Base-by-base conservation (phyloP, 192 early-diverging fungal genomes). In the Coemansia sp. region DNA sequence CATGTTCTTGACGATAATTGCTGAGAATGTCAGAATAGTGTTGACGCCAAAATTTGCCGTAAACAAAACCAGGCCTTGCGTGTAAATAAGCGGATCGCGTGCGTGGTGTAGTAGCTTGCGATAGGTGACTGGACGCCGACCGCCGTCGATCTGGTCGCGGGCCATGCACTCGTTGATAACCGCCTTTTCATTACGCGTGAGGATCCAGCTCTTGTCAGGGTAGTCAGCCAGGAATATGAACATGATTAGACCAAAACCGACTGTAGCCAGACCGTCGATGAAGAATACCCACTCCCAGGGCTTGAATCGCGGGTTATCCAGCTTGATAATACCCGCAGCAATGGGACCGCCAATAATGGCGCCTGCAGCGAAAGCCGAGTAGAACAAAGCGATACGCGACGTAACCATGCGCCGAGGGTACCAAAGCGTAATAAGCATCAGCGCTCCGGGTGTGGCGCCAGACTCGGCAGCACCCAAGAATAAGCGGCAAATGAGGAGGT, bases 221-320 rank as follows among this genome's bases (percentile, higher is more conserved):
- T 81, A 81, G 60, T 81, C 78, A 1, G 73, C 64, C 35, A 75
- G 56, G 11, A 81, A 43, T 2, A 75, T n/a, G 35, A 56, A 76
- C 73, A 75, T 76, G 18, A 75, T 16, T 3, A 75, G 11, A 2
- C 78, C 73, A 37, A 66, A 81, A 1, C 73, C 70, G 11, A 65
- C 78, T 2, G 78, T 81, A 1, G 49, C 49, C 56, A 81, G 49
- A 15, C 78, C 78, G 43, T 81, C 78, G 40, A 81, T 73, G 12
- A 81, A 73, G 70, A 81, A 81, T 38, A 81, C 72, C 78, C 78
- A 81, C 62, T 76, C 70, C 78, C 78, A 81, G 29, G 44, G 12
- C 22, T 12, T 16, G 58, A 80, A 80, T 55, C 53, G 43, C 18
- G 71, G 65, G 45, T 74, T 80, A 34, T 49, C 49, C 13, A 81